A percentile compares a stretch with the other conserved stretches of the same genome.
phyloP scores from a whole-genome alignment of 176 grass and related monocot genomes.

The Oropetium thomaeum region DNA sequence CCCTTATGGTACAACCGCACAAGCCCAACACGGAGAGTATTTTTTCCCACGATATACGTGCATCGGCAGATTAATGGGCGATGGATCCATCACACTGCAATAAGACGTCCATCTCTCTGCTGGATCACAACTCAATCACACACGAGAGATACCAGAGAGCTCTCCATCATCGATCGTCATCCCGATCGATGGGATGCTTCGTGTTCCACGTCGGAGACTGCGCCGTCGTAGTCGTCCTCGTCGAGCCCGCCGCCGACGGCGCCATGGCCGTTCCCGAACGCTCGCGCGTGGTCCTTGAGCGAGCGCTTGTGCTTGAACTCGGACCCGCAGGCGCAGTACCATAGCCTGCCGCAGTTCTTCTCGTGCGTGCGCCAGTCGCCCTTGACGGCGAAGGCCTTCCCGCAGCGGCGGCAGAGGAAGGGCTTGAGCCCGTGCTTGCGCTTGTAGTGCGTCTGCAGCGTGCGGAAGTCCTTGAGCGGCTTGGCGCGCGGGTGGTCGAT shows the following conservation, averaged over 20 bases:
- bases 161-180: too few species aligned
- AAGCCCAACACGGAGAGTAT: not conserved
- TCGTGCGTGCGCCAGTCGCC: constrained; percentile 99
- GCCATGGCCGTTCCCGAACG: constrained; percentile 61
- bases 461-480: constrained; percentile 97
- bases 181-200: too few species aligned
- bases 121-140: too few species aligned
- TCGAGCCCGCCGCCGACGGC: constrained; percentile 29
- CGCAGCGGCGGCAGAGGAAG: constrained; percentile 92
- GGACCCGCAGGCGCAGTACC: constrained; percentile 80
- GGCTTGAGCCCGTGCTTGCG: constrained; percentile 87
- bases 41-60: not conserved
- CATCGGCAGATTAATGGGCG: not conserved
- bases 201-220: constrained; percentile 49
- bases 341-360: constrained; percentile 96
- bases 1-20: not conserved
- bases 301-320: constrained; percentile 89
- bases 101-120: too few species aligned
- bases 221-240: constrained; percentile 49
- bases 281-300: constrained; percentile 73
- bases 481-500: constrained; percentile 86
- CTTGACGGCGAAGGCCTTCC: constrained; percentile 88
- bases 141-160: too few species aligned
- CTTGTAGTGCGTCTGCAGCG: constrained; percentile 98
- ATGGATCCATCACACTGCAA: not conserved